Percentiles rank a stretch among this genome's conserved stretches.
These are phyloP conservation scores for Rutstroemia sp. DNA, from an alignment of 2,329 filamentous ascomycete genomes.

Conservation along the genomic window DNA sequence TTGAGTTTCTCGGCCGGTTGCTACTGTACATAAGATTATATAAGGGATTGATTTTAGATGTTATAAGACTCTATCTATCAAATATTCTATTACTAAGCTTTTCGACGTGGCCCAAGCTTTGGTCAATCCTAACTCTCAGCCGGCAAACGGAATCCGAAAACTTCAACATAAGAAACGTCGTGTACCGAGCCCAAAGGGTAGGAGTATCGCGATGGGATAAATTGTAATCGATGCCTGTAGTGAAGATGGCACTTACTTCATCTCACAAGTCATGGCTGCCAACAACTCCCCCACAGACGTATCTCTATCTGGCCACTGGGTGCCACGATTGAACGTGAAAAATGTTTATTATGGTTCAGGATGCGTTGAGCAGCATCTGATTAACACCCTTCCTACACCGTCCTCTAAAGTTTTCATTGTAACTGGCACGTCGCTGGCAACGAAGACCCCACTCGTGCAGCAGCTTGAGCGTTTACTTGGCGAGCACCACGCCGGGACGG, in stretches of 20 bases:
- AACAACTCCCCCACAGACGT: not conserved
- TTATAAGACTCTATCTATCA: too few species aligned
- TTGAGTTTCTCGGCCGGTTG: too few species aligned
- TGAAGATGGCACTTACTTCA: not conserved
- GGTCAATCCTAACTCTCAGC: too few species aligned
- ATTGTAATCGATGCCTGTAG: too few species aligned
- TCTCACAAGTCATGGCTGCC: not conserved
- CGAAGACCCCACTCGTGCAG: conserved; percentile 1
- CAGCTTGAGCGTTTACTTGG: conserved; percentile 3
- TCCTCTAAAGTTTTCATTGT: conserved; percentile 7
- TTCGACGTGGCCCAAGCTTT: too few species aligned
- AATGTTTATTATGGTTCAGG: conserved; percentile 4
- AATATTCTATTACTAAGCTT: too few species aligned
- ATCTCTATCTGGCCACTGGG: conserved; percentile 2
- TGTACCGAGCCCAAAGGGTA: too few species aligned
- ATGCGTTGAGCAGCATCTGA: conserved; percentile 2
- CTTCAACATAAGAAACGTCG: too few species aligned
- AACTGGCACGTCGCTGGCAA: conserved; percentile 1
- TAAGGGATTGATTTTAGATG: too few species aligned
- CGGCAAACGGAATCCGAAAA: too few species aligned
- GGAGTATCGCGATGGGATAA: too few species aligned
- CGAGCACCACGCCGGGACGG: conserved; percentile 2
- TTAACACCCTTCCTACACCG: not conserved
- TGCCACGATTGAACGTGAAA: not conserved
- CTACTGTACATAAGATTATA: too few species aligned